Conservation (phyloP, 495 filamentous ascomycete genomes). For the Hyaloscypha variabilis region DNA sequence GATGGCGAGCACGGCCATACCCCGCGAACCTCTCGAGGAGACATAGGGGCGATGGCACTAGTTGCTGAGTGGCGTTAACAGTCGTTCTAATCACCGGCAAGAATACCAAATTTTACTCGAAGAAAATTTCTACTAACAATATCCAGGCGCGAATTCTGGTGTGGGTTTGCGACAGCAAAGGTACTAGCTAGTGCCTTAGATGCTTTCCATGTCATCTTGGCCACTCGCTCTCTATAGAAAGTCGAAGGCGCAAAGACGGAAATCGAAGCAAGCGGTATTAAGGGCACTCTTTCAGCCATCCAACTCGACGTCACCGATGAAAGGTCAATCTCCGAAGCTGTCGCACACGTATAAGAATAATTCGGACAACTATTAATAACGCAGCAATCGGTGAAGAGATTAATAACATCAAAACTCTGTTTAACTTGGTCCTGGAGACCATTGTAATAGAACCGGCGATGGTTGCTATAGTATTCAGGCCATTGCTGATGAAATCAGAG, state of each 20-base stretch:
- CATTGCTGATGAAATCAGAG: conserved; percentile 37
- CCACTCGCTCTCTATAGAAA: conserved; percentile 35
- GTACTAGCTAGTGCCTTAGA: conserved; percentile 32
- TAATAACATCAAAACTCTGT: not conserved
- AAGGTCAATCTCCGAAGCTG: conserved; percentile 41
- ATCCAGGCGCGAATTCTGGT: conserved; percentile 38
- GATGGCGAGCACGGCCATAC: too few species aligned
- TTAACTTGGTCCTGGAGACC: conserved; percentile 25
- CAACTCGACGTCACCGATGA: conserved; percentile 46
- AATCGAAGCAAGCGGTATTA: conserved; percentile 28
- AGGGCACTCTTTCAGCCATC: conserved; percentile 8
- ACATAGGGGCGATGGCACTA: too few species aligned
- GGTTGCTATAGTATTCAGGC: conserved; percentile 41
- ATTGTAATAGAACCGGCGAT: conserved; percentile 40
- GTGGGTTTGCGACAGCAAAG: conserved; percentile 39
- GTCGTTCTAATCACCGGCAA: too few species aligned
- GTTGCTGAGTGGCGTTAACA: too few species aligned
- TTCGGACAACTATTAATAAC: conserved; percentile 56
- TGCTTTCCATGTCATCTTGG: conserved; percentile 41
- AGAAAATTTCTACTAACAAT: too few species aligned
- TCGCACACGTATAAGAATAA: conserved; percentile 32
- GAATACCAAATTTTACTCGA: too few species aligned
- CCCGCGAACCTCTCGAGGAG: too few species aligned
- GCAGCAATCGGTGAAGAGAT: conserved; percentile 40
- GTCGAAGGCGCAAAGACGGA: conserved; percentile 33